These are phyloP conservation scores for Coemansia sp. DNA, from an alignment of 192 early-diverging fungal genomes.

Conservation along the genomic window DNA sequence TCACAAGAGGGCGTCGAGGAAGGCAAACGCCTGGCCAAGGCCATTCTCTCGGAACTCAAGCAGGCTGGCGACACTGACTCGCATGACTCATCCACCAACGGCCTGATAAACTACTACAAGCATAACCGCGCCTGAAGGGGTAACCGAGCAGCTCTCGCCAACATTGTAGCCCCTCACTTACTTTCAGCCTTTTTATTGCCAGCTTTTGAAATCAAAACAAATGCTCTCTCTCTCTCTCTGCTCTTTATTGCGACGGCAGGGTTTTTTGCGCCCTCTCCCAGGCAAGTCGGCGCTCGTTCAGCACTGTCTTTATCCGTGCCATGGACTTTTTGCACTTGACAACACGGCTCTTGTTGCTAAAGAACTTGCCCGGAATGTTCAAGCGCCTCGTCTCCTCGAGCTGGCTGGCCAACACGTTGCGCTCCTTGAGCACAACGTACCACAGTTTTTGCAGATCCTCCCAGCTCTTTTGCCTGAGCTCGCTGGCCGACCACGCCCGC, in stretches of 20 bases:
- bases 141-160: no score
- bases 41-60: constrained; percentile 88
- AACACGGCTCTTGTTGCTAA: constrained; percentile 61
- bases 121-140: constrained; percentile 35
- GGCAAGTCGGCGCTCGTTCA: constrained; percentile 67
- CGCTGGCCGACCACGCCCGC: constrained; percentile 83
- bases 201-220: background rate
- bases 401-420: constrained; percentile 75
- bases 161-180: background rate
- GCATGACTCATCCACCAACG: constrained; percentile 95
- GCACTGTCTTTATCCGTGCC: constrained; percentile 78
- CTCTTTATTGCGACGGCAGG: background rate
- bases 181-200: background rate
- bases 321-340: constrained; percentile 80
- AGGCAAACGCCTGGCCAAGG: constrained; percentile 97
- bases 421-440: constrained; percentile 84
- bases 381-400: constrained; percentile 63
- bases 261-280: constrained; percentile 58
- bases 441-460: constrained; percentile 97
- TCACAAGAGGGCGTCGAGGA: constrained; percentile 97
- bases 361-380: constrained; percentile 54
- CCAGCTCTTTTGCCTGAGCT: constrained; percentile 90
- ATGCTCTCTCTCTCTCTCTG: background rate
- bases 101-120: constrained; percentile 92
- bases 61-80: constrained; percentile 52